Evolutionary conservation across 129 eudicot genomes (phyloP).

Genomic region (Pulicaria dysenterica): DNA sequence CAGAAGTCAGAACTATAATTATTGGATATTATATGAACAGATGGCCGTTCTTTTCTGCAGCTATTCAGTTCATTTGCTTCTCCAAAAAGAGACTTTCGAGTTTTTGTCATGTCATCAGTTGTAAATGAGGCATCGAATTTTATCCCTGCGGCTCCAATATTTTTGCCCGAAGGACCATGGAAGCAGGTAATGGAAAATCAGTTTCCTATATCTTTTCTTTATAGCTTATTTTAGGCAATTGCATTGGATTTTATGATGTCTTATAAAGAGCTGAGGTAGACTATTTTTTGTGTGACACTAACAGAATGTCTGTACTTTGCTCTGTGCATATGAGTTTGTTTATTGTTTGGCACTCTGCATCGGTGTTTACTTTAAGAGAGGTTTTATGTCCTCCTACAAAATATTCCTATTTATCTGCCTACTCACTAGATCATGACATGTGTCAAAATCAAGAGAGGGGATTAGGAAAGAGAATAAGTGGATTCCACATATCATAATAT

Average conservation of each 20-base stretch:
- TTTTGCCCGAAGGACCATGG: slow-evolving; percentile 92
- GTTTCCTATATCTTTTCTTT: background rate
- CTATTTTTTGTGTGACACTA: background rate
- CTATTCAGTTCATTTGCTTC: slow-evolving; percentile 23
- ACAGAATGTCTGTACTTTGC: background rate
- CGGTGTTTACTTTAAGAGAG: background rate
- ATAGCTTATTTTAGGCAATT: background rate
- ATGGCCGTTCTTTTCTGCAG: slow-evolving; percentile 35
- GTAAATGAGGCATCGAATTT: slow-evolving; percentile 54
- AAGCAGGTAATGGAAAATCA: slow-evolving; percentile 56
- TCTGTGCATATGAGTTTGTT: background rate
- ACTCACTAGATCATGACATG: too few species aligned
- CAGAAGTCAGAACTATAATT: background rate
- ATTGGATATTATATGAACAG: background rate
- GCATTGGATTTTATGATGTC: background rate
- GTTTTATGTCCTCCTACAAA: too few species aligned
- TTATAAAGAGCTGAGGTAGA: background rate
- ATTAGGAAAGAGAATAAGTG: too few species aligned
- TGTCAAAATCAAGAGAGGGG: too few species aligned
- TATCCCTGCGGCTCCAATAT: slow-evolving; percentile 83
- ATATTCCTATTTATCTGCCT: too few species aligned
- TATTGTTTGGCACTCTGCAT: background rate
- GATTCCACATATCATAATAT: too few species aligned
- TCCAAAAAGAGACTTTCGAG: slow-evolving; percentile 35
- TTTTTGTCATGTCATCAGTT: slow-evolving; percentile 42